Evolutionary conservation across 2,329 filamentous ascomycete genomes (phyloP).

Genomic region (Trichoderma sp.): DNA sequence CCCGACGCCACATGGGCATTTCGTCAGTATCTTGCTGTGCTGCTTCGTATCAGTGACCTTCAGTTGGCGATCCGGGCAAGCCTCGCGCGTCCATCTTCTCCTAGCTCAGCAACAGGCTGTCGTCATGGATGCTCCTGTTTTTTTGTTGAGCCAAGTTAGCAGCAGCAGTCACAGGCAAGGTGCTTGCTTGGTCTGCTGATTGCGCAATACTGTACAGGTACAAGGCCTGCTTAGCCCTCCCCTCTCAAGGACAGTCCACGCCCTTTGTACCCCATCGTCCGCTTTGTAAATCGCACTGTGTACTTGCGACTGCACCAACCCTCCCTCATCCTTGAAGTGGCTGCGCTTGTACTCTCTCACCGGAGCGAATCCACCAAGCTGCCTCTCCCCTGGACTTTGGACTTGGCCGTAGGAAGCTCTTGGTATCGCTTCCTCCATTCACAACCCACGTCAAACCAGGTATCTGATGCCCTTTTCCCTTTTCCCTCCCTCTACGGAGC

Average conservation of each 20-base stretch:
- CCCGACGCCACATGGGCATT: neutral
- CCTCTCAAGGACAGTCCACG: conserved; percentile 38
- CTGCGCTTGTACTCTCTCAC: conserved; percentile 11
- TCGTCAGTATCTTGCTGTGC: neutral
- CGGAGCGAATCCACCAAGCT: conserved; percentile 7
- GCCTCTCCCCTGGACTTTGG: conserved; percentile 6
- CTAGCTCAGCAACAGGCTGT: conserved; percentile 4
- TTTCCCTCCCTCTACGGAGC: neutral
- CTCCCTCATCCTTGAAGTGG: conserved; percentile 6
- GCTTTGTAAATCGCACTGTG: conserved; percentile 32
- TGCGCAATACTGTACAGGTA: conserved; percentile 41
- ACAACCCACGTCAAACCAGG: conserved; percentile 3
- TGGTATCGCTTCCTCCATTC: conserved; percentile 10
- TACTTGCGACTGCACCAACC: conserved; percentile 28
- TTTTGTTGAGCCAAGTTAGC: neutral
- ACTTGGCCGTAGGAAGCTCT: conserved; percentile 1
- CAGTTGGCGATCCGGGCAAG: neutral
- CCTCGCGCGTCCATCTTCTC: conserved; percentile 9
- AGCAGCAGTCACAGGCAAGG: conserved; percentile 1
- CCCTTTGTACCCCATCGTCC: conserved; percentile 30
- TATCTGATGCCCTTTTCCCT: neutral
- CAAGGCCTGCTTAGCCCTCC: conserved; percentile 31
- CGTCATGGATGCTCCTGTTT: conserved; percentile 7
- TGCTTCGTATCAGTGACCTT: neutral
- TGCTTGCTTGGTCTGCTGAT: conserved; percentile 10